These are phyloP conservation scores for Luvunga scandens DNA, from an alignment of 345 rosid species.

Conservation along the genomic window DNA sequence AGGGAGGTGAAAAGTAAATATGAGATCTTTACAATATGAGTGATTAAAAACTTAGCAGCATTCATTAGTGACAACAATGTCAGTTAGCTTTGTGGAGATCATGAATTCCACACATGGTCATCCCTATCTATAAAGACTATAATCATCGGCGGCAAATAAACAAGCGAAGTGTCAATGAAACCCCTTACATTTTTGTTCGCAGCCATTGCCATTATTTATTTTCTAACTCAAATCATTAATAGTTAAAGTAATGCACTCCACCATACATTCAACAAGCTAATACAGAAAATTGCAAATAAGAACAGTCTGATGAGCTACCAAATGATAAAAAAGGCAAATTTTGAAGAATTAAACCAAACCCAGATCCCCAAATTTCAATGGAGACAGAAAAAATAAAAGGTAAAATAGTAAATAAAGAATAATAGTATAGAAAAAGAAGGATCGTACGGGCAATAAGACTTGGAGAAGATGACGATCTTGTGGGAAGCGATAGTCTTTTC, in stretches of 20 bases:
- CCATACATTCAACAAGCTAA: not conserved
- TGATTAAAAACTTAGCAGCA: not conserved
- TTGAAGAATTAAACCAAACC: not conserved
- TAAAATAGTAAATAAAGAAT: no score
- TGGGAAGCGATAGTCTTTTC: conserved; percentile 73
- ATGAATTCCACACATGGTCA: not conserved
- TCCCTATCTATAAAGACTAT: not conserved
- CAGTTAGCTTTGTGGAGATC: not conserved
- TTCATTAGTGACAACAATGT: not conserved
- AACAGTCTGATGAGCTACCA: not conserved
- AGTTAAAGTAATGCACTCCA: not conserved
- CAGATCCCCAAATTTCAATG: not conserved
- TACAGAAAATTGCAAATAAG: not conserved
- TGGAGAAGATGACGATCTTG: conserved; percentile 94
- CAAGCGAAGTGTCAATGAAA: not conserved
- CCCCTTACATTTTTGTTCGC: not conserved
- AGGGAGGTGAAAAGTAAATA: not conserved
- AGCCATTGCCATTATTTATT: not conserved
- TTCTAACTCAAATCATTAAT: not conserved
- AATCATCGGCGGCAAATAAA: not conserved
- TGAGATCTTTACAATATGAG: not conserved
- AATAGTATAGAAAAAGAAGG: not conserved
- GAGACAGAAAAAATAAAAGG: not conserved
- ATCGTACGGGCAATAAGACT: conserved; percentile 90
- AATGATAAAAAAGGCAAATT: not conserved